Base-by-base conservation (phyloP, 1,284 basidiomycete genomes). In the Salmacisia buchloeana region DNA sequence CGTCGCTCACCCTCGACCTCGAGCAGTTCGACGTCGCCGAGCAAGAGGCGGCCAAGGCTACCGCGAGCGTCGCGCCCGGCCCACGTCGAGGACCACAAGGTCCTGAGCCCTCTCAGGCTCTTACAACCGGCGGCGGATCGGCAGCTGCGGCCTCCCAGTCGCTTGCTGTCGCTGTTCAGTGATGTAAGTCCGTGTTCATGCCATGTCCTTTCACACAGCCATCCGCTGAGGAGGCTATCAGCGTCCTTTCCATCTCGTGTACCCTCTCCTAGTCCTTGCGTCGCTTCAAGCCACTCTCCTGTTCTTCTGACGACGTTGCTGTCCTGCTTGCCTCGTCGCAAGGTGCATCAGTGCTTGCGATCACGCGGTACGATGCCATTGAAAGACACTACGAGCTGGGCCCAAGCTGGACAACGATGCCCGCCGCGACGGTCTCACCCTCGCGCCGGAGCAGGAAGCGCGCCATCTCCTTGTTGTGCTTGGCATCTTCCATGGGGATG, bases 401-500 rank as follows among this genome's bases (percentile, higher is more conserved):
- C 34, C 9, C 9, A 9, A 58, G 35, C 65, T 79, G 76, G 7
- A 76, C 41, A 1, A 80, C 73, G 15, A 79, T 77, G 87, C 93
- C 94, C 61, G 94, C 94, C 52, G 89, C 92, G 65, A 98, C 90
- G 0, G 94, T 97, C 82, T 97, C 93, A 0, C 96, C 94, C 21
- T 87, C 87, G 66, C 94, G 84, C 39, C 94, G 83, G 66, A 98
- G 84, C 60, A 98, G 80, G 54, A 98, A 86, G 45, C 94, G 83
- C 0, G 94, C 94, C 94, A 98, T 96, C 69, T 96, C 92, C 81
- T 97, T 97, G 82, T 93, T 97, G n/a, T 83, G 83, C 2, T 86
- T 81, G 67, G 94, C 94, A 1, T 89, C 85, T 78, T 98, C 94
- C 34, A 79, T 59, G 25, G 76, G 73, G 31, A 69, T 67, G 10